Evolutionary conservation across 2,329 filamentous ascomycete species (phyloP).

Genomic region (Pyricularia sp.): DNA sequence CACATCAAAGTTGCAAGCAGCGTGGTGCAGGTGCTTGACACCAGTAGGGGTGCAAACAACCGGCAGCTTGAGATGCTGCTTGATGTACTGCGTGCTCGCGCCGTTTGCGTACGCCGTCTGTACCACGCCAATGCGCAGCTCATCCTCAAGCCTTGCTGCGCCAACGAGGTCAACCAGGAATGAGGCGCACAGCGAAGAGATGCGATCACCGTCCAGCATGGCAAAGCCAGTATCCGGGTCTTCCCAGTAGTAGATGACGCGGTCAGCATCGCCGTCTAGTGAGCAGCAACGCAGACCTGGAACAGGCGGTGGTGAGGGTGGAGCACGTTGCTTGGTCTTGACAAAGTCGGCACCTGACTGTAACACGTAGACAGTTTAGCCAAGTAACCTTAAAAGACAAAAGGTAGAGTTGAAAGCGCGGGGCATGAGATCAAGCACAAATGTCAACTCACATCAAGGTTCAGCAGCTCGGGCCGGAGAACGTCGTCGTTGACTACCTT

Average conservation of each 20-base stretch:
- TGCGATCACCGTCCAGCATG: constrained; percentile 91
- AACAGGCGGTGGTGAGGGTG: constrained; percentile 65
- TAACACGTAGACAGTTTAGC: constrained; percentile 8
- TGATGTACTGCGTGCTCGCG: constrained; percentile 81
- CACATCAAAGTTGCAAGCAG: constrained; percentile 86
- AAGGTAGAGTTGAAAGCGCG: neutral
- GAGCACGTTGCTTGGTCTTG: constrained; percentile 90
- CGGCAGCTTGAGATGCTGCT: constrained; percentile 74
- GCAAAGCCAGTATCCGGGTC: constrained; percentile 75
- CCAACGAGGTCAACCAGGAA: constrained; percentile 84
- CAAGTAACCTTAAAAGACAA: neutral
- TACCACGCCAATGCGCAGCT: constrained; percentile 83
- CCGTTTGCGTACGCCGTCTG: constrained; percentile 98
- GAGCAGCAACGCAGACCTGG: constrained; percentile 74
- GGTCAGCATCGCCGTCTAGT: constrained; percentile 88
- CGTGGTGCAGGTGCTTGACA: constrained; percentile 95
- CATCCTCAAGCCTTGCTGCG: constrained; percentile 62
- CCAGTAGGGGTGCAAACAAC: constrained; percentile 90
- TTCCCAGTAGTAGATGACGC: constrained; percentile 87
- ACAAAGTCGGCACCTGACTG: constrained; percentile 93
- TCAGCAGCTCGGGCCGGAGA: constrained; percentile 75
- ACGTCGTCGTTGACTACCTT: constrained; percentile 89
- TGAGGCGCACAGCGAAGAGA: constrained; percentile 71
- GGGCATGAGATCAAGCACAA: neutral
- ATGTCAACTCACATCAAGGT: constrained; percentile 56